Evolutionary conservation across 83 land plant species (phyloP).

Genomic region (Isoetes engelmannii): DNA sequence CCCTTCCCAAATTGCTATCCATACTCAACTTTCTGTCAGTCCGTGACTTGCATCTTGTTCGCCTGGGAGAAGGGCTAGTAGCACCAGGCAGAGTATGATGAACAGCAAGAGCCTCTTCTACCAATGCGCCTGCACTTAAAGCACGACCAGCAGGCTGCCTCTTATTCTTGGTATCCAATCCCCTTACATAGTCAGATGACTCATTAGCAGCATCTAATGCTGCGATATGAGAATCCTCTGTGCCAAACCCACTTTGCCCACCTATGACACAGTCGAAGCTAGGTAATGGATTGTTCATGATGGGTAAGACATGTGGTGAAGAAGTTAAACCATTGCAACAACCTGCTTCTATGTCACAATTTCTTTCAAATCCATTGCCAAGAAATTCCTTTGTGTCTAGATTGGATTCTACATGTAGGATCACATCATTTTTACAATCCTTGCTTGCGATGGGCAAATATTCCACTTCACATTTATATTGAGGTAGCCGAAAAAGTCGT

Average conservation of each 20-base stretch:
- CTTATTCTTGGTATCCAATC: constrained; percentile 72
- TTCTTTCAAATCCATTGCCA: background rate
- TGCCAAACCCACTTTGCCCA: background rate
- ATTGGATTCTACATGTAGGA: background rate
- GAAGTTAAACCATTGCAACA: constrained; percentile 28
- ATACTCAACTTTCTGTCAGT: constrained; percentile 15
- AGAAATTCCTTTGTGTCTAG: background rate
- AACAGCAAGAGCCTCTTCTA: constrained; percentile 22
- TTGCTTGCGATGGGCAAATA: constrained; percentile 53
- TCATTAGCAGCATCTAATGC: constrained; percentile 62
- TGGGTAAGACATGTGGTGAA: background rate
- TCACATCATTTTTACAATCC: background rate
- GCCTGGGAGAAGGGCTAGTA: constrained; percentile 55
- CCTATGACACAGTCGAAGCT: background rate
- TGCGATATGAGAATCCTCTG: background rate
- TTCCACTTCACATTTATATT: constrained; percentile 74
- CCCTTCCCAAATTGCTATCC: constrained; percentile 3
- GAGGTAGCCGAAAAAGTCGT: constrained; percentile 70
- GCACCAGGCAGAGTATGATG: constrained; percentile 15
- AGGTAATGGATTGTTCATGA: background rate
- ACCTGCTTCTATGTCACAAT: constrained; percentile 43
- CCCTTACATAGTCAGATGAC: constrained; percentile 85
- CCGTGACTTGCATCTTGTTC: constrained; percentile 67
- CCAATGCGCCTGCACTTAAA: constrained; percentile 3
- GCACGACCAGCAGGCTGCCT: constrained; percentile 48